Base-by-base conservation (phyloP, 768 basidiomycete species). In the Suillus americanus region DNA sequence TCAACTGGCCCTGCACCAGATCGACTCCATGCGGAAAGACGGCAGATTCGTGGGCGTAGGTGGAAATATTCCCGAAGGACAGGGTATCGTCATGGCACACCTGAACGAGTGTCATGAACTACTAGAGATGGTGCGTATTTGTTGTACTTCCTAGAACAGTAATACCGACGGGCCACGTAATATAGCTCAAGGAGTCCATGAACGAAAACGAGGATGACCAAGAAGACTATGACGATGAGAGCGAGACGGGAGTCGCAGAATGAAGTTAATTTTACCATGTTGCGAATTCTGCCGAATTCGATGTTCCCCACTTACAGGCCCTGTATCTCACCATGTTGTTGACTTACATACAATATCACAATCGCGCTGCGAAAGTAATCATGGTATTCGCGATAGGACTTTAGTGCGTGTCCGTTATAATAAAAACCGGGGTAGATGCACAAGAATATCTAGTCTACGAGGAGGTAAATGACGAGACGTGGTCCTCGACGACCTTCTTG, bases 21-120 rank as follows among this genome's bases (percentile, higher is more conserved):
- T 99, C 68, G 97, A 99, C 75, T 90, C 89, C 0, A 81, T 97
- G 80, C 85, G 96, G 53, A 90, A 89, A 75, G 97, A 99, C 65
- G 97, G 97, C 48, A 95, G 92, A 72, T 99, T 99, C 71, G 79
- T 95, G 30, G 92, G 94, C 28, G 82, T 85, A 20, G 96, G 97
- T 70, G 96, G 97, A 1, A 81, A 83, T 33, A 86, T 99, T 68
- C 97, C 97, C 1, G 97, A 99, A 75, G 97, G 97, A 3, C 97
- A 99, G 74, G 97, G 94, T 16, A 94, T 97, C 69, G 85, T 99
- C 61, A 95, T 95, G 83, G 96, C 97, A 4, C 95, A 98, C 75
- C 79, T 99, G 60, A 95, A 91, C 67, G 97, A 99, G 77, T 97
- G 95, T 65, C 97, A 99, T 72, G 97, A 98, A 75, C 79, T 98